Base-by-base conservation (phyloP, 352 stramenopile genomes). In the Phytophthora tubulina region DNA sequence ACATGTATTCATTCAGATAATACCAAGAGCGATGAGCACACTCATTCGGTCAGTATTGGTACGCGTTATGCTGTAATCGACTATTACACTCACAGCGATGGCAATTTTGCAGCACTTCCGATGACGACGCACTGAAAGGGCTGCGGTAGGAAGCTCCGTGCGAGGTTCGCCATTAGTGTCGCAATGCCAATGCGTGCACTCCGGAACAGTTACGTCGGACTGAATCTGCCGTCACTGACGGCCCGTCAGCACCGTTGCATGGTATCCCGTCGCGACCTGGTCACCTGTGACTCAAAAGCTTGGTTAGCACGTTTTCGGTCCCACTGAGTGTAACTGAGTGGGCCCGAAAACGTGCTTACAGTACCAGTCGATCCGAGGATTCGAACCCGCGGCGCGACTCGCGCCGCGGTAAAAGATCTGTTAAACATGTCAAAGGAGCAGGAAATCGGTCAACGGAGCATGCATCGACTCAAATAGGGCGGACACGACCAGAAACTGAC, bases 401-500 rank as follows among this genome's bases (percentile, higher is more conserved):
- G 17, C 41, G 57, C 21, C 21, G 21, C 21, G 1, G 21, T 27
- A 67, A 57, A 62, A 21, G 55, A 67, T 72, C n/a, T 45, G 50
- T 48, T n/a, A 54, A 49, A 57, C 49, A 68, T 50, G 51, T 31
- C 39, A 52, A 67, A 31, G 33, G 49, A 27, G 33, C 56, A 67
- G 64, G 50, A 58, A 21, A 70, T 21, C 15, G 41, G 10, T 48
- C 54, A 71, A 27, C 46, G 46, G 42, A 27, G 33, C 32, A 60
- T 57, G 6, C 9, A 21, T 35, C n/a, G 39, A 55, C 30, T 53
- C 55, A 63, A 63, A 52, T n/a, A 48, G 13, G 39, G 39, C 39
- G 39, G 39, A 46, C 39, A 46, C 13, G 44, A 48, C n/a, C 41
- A 70, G 67, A 74, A 74, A 74, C 59, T 74, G 67, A 62, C 52